Conservation (phyloP, 768 basidiomycete species). For the Pleurotus citrinopileatus region DNA sequence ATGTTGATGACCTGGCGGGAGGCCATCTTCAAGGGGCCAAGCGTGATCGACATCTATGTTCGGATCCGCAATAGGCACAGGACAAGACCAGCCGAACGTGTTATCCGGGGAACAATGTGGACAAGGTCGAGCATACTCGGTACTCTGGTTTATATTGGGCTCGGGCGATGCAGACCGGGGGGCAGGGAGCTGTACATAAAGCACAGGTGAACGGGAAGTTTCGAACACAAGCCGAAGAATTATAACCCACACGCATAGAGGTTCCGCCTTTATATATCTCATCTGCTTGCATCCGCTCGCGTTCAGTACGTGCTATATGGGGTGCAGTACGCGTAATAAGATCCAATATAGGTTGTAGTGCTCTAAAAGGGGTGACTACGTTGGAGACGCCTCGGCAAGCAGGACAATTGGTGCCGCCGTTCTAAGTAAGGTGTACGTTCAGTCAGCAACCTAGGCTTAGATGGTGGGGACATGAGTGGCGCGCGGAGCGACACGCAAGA, state of each 20-base stretch:
- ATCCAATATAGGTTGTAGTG: constrained; percentile 71
- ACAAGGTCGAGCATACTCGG: constrained; percentile 73
- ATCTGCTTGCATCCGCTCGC: constrained; percentile 80
- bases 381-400: constrained; percentile 73
- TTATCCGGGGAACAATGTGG: constrained; percentile 74
- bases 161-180: constrained; percentile 78
- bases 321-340: constrained; percentile 70
- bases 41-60: constrained; percentile 64
- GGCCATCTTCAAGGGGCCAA: constrained; percentile 75
- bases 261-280: constrained; percentile 68
- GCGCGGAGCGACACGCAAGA: too few species aligned
- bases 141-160: constrained; percentile 61
- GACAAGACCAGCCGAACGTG: constrained; percentile 75
- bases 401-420: constrained; percentile 83
- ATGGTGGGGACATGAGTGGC: too few species aligned
- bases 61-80: constrained; percentile 78
- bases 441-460: too few species aligned
- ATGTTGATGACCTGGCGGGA: constrained; percentile 74
- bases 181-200: constrained; percentile 56
- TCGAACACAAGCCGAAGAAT: constrained; percentile 8
- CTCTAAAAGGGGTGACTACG: constrained; percentile 68
- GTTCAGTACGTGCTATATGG: constrained; percentile 58
- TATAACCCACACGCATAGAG: constrained; percentile 55
- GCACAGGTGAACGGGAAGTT: constrained; percentile 8
- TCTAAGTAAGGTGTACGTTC: constrained; percentile 42